These are phyloP conservation scores for Tetrapisispora phaffii DNA, from an alignment of 805 yeast genomes.

Conservation along the genomic window DNA sequence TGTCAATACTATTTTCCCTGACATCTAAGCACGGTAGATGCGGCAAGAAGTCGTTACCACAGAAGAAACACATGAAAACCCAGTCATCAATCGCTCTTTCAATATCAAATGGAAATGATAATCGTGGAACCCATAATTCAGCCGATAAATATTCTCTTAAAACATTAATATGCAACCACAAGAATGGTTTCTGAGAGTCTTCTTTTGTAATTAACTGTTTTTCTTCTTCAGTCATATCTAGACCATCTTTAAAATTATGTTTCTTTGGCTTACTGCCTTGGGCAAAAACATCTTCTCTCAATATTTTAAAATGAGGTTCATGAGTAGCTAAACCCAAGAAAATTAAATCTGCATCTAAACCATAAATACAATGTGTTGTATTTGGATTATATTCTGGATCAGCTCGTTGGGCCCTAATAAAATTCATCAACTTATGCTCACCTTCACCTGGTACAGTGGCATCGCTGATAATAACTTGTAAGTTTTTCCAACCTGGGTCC, in stretches of 20 bases:
- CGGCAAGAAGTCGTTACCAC: slow-evolving; percentile 97
- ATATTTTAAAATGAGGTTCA: slow-evolving; percentile 89
- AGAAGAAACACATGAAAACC: slow-evolving; percentile 97
- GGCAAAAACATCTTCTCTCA: slow-evolving; percentile 95
- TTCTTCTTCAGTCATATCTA: slow-evolving; percentile 54
- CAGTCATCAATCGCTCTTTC: slow-evolving; percentile 98
- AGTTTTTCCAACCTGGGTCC: slow-evolving; percentile 88
- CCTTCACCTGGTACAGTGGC: slow-evolving; percentile 99
- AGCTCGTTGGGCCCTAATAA: slow-evolving; percentile 79
- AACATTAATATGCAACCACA: slow-evolving; percentile 87
- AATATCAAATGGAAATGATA: slow-evolving; percentile 69
- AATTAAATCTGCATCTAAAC: slow-evolving; percentile 94
- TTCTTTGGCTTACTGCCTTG: slow-evolving; percentile 38
- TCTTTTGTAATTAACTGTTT: slow-evolving; percentile 28
- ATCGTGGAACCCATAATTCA: slow-evolving; percentile 62
- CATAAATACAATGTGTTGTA: slow-evolving; percentile 92
- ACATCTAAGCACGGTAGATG: slow-evolving; percentile 92
- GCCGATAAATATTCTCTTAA: slow-evolving; percentile 79
- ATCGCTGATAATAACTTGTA: slow-evolving; percentile 86
- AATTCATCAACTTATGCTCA: slow-evolving; percentile 96
- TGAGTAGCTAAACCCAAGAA: slow-evolving; percentile 94
- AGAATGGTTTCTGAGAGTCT: slow-evolving; percentile 61
- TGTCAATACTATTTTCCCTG: slow-evolving; percentile 86
- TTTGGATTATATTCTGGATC: slow-evolving; percentile 86
- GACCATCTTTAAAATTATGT: slow-evolving; percentile 15